These are phyloP conservation scores for Pythium apleroticum DNA, from an alignment of 352 stramenopile species.

Conservation along the genomic window DNA sequence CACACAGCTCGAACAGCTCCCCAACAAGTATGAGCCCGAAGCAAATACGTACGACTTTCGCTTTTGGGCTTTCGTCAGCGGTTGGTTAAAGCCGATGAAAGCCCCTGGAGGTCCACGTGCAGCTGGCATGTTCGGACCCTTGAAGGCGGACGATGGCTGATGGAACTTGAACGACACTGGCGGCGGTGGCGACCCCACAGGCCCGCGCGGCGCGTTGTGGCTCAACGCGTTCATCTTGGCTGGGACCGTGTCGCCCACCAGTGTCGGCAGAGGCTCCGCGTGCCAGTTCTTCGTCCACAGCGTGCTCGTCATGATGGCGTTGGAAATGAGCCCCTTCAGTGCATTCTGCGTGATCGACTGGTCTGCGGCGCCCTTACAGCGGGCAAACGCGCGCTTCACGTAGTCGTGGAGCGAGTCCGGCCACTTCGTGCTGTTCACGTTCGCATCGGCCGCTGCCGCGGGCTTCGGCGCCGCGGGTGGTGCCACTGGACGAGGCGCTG, in stretches of 20 bases:
- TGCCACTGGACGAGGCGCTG: slow-evolving; percentile 11
- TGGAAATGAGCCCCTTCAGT: slow-evolving; percentile 83
- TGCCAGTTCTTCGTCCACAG: slow-evolving; percentile 87
- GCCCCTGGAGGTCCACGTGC: slow-evolving; percentile 22
- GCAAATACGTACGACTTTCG: slow-evolving; percentile 54
- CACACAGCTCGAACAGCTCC: neutral
- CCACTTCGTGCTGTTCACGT: slow-evolving; percentile 64
- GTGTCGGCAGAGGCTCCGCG: slow-evolving; percentile 65
- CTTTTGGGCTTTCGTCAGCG: slow-evolving; percentile 59
- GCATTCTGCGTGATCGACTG: slow-evolving; percentile 76
- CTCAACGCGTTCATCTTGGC: slow-evolving; percentile 26
- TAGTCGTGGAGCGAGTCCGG: slow-evolving; percentile 83
- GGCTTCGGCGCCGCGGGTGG: slow-evolving; percentile 21
- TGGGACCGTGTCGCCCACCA: slow-evolving; percentile 47
- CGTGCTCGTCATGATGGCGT: slow-evolving; percentile 80
- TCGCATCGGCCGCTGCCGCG: slow-evolving; percentile 12
- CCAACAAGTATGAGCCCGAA: neutral
- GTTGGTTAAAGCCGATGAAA: slow-evolving; percentile 54
- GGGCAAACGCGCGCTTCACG: slow-evolving; percentile 81
- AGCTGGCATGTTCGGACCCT: slow-evolving; percentile 8
- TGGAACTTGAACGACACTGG: slow-evolving; percentile 13
- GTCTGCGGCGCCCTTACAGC: slow-evolving; percentile 73
- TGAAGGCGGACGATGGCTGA: neutral
- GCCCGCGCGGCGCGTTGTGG: slow-evolving; percentile 8
- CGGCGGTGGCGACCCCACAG: neutral